Evolutionary conservation across 2,329 filamentous ascomycete genomes (phyloP), one percentile per base, ranked within the genome.

Genomic region (Tolypocladium paradoxum): DNA sequence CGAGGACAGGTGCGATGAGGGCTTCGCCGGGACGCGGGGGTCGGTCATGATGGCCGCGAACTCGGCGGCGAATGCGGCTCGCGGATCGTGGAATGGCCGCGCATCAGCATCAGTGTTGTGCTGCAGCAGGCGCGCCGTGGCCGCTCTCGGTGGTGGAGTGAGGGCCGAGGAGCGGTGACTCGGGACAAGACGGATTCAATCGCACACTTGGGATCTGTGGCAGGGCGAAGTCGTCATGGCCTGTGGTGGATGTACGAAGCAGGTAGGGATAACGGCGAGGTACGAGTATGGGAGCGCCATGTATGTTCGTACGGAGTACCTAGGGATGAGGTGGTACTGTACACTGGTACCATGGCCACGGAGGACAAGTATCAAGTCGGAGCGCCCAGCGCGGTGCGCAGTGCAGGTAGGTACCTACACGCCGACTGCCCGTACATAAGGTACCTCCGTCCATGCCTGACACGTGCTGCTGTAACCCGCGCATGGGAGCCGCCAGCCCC

Each of bases 1-100:
- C 52, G 77, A 75, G 53, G 74, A 70, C 64, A 73, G 69, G 58
- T 69, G 66, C 55, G 67, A 67, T 56, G 66, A 62, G 51, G 61
- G 55, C 55, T 62, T 62, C 54, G 59, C 58, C 56, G 66, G 60
- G 56, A 58, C 58, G 61, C 57, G 60, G 56, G 57, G 61, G 58
- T 68, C 64, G 62, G 64, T 68, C 69, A 72, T 72, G 62, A 59
- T 68, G 61, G 60, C 62, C 64, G 63, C 61, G 60, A 61, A 58
- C 61, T 63, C 60, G 60, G 62, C 60, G 61, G 62, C 67, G 65
- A 64, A 55, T 53, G 57, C 56, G 59, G 59, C 61, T 65, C 61
- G 63, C 64, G 56, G 59, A 51, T 60, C 54, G 52, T 34, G 46
- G 12, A 31, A n/a, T 36, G 57, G 55, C 52, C 58, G 55, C 55